A percentile compares a stretch with the other conserved stretches of the same genome.
phyloP scores from a whole-genome alignment of 768 basidiomycete genomes.

The Collybia nuda region DNA sequence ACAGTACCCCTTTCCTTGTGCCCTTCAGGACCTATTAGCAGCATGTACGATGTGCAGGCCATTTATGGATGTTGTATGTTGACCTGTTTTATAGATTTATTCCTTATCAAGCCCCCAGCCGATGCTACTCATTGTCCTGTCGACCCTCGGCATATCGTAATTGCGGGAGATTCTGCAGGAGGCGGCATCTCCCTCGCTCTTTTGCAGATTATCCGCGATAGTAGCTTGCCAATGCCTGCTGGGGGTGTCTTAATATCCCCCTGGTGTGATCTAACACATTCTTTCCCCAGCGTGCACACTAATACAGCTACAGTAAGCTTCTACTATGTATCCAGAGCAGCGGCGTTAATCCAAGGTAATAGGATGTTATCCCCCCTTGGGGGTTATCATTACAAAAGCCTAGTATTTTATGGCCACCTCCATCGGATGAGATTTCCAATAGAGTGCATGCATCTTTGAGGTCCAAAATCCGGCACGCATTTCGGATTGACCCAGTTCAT shows the following conservation, averaged over 20 bases:
- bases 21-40: conserved; percentile 84
- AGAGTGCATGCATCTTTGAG: conserved; percentile 60
- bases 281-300: conserved; percentile 82
- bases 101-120: conserved; percentile 84
- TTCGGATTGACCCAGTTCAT: conserved; percentile 31
- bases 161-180: conserved; percentile 93
- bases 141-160: conserved; percentile 75
- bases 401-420: conserved; percentile 78
- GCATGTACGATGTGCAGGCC: conserved; percentile 56
- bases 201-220: conserved; percentile 85
- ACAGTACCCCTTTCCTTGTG: conserved; percentile 96
- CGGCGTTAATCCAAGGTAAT: neutral
- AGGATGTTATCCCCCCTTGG: conserved; percentile 82
- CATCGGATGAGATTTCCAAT: conserved; percentile 57
- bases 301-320: conserved; percentile 78
- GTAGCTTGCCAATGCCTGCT: conserved; percentile 77
- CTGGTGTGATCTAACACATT: conserved; percentile 91
- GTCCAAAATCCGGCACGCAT: conserved; percentile 56
- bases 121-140: conserved; percentile 78
- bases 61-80: neutral
- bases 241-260: conserved; percentile 91
- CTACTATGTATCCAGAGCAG: neutral
- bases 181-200: conserved; percentile 84
- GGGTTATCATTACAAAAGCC: conserved; percentile 81
- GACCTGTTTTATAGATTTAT: conserved; percentile 58